Conservation (phyloP, 2,329 filamentous ascomycete species). For the Dendrostoma leiphaemia region DNA sequence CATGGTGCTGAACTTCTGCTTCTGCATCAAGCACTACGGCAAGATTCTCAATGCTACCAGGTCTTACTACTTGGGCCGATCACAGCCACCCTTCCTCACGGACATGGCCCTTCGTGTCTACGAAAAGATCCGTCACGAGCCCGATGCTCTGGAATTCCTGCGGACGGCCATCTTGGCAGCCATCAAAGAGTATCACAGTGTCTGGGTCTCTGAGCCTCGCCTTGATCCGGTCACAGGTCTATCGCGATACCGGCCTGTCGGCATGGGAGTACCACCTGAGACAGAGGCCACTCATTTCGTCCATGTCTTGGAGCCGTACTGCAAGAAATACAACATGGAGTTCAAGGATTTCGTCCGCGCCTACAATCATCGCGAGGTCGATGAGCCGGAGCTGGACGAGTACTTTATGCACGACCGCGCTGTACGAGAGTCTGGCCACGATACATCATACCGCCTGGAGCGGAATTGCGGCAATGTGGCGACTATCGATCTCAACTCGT, state of each 20-base stretch:
- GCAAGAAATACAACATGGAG: constrained; percentile 76
- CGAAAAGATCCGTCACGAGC: constrained; percentile 86
- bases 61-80: constrained; percentile 91
- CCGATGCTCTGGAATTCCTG: constrained; percentile 78
- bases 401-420: constrained; percentile 97
- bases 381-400: constrained; percentile 85
- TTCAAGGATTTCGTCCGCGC: constrained; percentile 83
- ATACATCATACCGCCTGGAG: constrained; percentile 92
- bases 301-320: constrained; percentile 78
- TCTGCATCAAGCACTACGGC: constrained; percentile 97
- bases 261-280: constrained; percentile 84
- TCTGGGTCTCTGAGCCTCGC: constrained; percentile 80
- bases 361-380: constrained; percentile 76
- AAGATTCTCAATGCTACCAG: constrained; percentile 97
- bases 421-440: constrained; percentile 93
- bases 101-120: constrained; percentile 96
- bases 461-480: constrained; percentile 83
- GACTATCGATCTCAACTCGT: constrained; percentile 90
- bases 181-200: constrained; percentile 93
- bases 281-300: constrained; percentile 86
- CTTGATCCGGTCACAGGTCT: constrained; percentile 75
- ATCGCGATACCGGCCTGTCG: constrained; percentile 81
- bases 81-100: constrained; percentile 93
- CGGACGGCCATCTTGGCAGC: constrained; percentile 78
- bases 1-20: constrained; percentile 96